Base-by-base conservation (phyloP, 768 basidiomycete species). In the Psilocybe azurescens region DNA sequence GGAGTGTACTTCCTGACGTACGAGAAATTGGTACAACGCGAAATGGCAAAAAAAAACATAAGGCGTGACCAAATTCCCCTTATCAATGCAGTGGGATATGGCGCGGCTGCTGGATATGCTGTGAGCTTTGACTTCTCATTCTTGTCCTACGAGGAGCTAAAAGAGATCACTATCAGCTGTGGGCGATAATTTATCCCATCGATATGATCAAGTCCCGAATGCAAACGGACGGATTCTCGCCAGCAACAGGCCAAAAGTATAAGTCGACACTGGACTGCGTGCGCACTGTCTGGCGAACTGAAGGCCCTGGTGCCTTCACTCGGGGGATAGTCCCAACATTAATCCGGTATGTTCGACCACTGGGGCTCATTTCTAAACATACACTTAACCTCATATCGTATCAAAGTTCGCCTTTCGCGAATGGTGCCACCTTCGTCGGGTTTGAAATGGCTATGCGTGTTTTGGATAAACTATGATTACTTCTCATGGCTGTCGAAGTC, bases 121-220 rank as follows among this genome's bases (percentile, higher is more conserved):
- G 93, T 94, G 73, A 69, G 90, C 78, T 18, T 24, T 59, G 33
- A 65, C 59, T 18, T 58, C 11, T 50, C 38, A 54, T 64, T 50
- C 49, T 52, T 32, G 3, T n/a, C 30, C 11, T 33, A 33, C 20
- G 18, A 32, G 7, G 11, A n/a, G 11, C 30, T 54, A 18, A 46
- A 36, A 18, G 18, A 11, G 9, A 28, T 14, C 5, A 28, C 65
- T 44, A 56, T 36, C 60, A 94, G 92, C 81, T 95, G 30, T 95
- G 93, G 93, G 89, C 86, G n/a, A 79, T 94, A 9, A 95, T 95
- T 79, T 97, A 97, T 79, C 95, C 95, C 14, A 90, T 96, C 74
- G 95, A 97, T 75, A 93, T 97, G 85, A 88, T 98, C 71, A 99
- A 99, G 73, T 94, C 94, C 29, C 87, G 95, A 56, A 91, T 98